Conservation (phyloP, 768 basidiomycete species). For the Podaxis sp. region DNA sequence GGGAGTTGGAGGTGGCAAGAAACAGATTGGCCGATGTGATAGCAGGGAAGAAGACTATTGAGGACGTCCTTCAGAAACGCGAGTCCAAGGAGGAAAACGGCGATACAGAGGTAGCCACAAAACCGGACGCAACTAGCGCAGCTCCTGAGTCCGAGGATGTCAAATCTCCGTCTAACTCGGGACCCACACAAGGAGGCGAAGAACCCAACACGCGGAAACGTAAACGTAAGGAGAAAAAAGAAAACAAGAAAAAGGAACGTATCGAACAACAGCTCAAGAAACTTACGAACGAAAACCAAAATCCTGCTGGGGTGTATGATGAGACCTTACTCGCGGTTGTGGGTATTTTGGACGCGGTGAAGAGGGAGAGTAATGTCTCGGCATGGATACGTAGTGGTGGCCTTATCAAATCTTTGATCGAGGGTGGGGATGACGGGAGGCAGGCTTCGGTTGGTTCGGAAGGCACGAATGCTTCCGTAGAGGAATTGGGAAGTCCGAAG, state of each 20-base stretch:
- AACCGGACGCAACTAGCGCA: not conserved
- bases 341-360: conserved; percentile 61
- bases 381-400: conserved; percentile 66
- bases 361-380: conserved; percentile 60
- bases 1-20: conserved; percentile 14
- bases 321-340: conserved; percentile 61
- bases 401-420: conserved; percentile 23
- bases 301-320: conserved; percentile 34
- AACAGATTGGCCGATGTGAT: not conserved
- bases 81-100: not conserved
- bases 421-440: not conserved
- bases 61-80: conserved; percentile 10
- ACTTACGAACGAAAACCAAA: conserved; percentile 10
- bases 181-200: not conserved
- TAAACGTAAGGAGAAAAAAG: conserved; percentile 19
- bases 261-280: conserved; percentile 11
- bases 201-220: conserved; percentile 13
- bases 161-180: not conserved
- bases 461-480: not conserved
- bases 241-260: conserved; percentile 9
- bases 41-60: conserved; percentile 1
- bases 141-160: not conserved
- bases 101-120: not conserved
- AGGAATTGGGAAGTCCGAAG: not conserved
- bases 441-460: not conserved